phyloP scores from a whole-genome alignment of 2,329 filamentous ascomycete species.

The Aspergillus arachidicola region DNA sequence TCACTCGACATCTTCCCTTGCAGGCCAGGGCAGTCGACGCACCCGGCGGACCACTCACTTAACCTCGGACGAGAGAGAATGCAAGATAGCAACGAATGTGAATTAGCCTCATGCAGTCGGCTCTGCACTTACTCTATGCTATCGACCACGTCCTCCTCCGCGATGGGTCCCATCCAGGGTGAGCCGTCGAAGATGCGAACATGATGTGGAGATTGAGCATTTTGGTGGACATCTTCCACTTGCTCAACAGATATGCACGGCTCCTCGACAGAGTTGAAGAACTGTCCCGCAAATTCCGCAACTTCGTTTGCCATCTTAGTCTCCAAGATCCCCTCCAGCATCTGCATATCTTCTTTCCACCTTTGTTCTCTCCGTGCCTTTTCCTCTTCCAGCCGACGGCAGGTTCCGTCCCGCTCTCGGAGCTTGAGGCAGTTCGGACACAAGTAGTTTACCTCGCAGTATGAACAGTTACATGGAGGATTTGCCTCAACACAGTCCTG shows the following conservation, averaged over 20 bases:
- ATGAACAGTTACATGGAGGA: conserved; percentile 48
- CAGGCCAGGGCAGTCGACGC: neutral
- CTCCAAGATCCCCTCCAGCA: conserved; percentile 43
- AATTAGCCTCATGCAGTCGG: neutral
- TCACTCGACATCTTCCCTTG: neutral
- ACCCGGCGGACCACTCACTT: neutral
- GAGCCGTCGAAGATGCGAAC: conserved; percentile 6
- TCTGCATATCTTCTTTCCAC: conserved; percentile 45
- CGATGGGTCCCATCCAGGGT: neutral
- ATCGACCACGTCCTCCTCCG: conserved; percentile 8
- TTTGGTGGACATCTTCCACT: conserved; percentile 13
- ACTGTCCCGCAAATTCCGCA: conserved; percentile 45
- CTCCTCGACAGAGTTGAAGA: conserved; percentile 36
- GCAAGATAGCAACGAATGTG: neutral
- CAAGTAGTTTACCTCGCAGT: conserved; percentile 46
- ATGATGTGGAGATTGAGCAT: neutral
- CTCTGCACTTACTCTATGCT: neutral
- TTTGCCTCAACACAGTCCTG: conserved; percentile 45
- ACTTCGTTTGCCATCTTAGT: conserved; percentile 46
- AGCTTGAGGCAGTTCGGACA: conserved; percentile 48
- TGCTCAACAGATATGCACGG: conserved; percentile 6
- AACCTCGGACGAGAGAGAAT: neutral
- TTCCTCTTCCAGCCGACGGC: conserved; percentile 43
- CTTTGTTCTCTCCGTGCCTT: conserved; percentile 41
- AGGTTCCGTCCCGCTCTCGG: conserved; percentile 43